phyloP scores from a whole-genome alignment of 2,329 filamentous ascomycete genomes.

The Madurella fahalii region DNA sequence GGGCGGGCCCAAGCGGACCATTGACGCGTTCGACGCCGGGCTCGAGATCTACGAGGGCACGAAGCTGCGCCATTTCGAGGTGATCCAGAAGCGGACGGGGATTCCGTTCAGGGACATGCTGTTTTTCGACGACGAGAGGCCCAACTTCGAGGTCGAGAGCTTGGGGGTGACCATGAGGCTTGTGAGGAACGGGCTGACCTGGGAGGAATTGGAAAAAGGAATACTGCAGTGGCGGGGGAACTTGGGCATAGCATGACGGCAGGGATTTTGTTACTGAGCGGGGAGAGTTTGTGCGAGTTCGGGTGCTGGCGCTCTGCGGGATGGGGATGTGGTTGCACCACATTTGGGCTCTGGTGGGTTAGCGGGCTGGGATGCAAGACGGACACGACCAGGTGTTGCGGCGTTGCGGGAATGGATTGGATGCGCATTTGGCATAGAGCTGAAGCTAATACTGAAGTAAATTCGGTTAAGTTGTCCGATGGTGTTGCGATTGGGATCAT shows the following conservation, averaged over 20 bases:
- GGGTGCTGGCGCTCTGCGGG: not conserved
- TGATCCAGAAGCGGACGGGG: conserved; percentile 65
- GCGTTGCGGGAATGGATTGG: not conserved
- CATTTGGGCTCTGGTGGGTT: not conserved
- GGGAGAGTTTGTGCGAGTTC: not conserved
- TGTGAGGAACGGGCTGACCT: conserved; percentile 73
- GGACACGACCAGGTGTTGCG: not conserved
- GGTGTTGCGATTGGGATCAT: no score
- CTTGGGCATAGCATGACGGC: conserved; percentile 40
- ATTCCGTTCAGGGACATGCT: conserved; percentile 79
- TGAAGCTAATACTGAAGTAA: no score
- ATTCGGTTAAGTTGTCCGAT: no score
- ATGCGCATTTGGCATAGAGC: not conserved
- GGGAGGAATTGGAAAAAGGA: conserved; percentile 72
- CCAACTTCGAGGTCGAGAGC: conserved; percentile 76
- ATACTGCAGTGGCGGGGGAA: conserved; percentile 76
- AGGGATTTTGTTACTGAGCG: not conserved
- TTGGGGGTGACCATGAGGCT: conserved; percentile 82
- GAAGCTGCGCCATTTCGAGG: conserved; percentile 82
- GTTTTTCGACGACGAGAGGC: conserved; percentile 89
- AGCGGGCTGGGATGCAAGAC: not conserved
- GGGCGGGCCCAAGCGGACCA: conserved; percentile 38
- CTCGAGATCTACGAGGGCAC: conserved; percentile 68
- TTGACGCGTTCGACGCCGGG: conserved; percentile 58
- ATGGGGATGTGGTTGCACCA: not conserved